These are phyloP conservation scores for Lachnellula suecica DNA, from an alignment of 2,329 filamentous ascomycete genomes.

Conservation along the genomic window DNA sequence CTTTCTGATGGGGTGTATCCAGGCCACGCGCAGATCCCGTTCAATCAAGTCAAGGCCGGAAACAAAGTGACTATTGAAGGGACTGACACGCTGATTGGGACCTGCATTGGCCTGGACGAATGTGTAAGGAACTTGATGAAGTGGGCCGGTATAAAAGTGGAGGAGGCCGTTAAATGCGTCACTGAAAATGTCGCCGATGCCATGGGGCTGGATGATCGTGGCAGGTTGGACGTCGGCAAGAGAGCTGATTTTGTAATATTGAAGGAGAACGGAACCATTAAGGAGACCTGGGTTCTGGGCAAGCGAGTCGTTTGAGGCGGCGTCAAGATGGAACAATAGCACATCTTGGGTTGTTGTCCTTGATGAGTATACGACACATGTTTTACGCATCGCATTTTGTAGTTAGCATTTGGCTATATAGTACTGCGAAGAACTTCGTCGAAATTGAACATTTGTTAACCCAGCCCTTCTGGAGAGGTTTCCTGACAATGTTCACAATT, in stretches of 20 bases:
- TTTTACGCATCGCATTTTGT: no score
- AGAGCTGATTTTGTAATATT: constrained; percentile 31
- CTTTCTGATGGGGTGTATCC: constrained; percentile 50
- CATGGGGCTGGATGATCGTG: constrained; percentile 24
- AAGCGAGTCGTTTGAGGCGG: constrained; percentile 11
- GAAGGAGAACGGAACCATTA: constrained; percentile 18
- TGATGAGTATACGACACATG: no score
- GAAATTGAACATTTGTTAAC: no score
- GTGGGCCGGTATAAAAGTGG: constrained; percentile 24
- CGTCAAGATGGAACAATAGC: not conserved
- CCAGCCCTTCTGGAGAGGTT: no score
- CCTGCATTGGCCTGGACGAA: constrained; percentile 49
- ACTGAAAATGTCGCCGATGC: constrained; percentile 31
- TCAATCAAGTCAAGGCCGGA: constrained; percentile 47
- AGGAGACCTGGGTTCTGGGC: constrained; percentile 29
- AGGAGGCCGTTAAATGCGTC: constrained; percentile 28
- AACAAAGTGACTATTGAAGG: constrained; percentile 49
- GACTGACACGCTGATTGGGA: constrained; percentile 53
- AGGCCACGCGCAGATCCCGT: constrained; percentile 50
- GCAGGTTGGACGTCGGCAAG: constrained; percentile 22
- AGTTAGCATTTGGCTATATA: no score
- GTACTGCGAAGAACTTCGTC: no score
- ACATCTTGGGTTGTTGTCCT: not conserved
- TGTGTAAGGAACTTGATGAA: constrained; percentile 42
- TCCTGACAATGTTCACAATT: no score